Base-by-base conservation (phyloP, 352 stramenopile species). In the Phytophthora aleatoria region DNA sequence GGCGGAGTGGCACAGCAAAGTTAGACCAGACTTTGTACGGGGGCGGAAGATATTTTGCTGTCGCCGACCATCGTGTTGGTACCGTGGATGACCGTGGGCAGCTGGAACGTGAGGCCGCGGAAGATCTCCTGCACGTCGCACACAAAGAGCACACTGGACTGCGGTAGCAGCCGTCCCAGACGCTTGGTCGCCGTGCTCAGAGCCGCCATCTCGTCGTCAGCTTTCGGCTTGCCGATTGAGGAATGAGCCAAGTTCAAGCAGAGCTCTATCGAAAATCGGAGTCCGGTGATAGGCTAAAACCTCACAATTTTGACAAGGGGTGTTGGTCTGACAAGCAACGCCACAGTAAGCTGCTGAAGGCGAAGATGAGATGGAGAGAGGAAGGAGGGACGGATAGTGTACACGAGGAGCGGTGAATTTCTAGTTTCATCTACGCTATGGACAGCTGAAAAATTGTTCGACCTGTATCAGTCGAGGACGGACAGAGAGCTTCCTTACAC, bases 101-200 rank as follows among this genome's bases (percentile, higher is more conserved):
- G 83, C 64, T 98, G 85, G 73, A 92, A 94, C 59, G 98, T 99
- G 20, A 96, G 61, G 36, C 89, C 86, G 50, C 94, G 92, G 76
- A 99, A 99, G n/a, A 90, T 68, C 74, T 98, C 94, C 81, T 99
- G 97, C 28, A 99, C 90, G 64, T 99, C 97, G 66, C 97, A 99
- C 16, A 99, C 79, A 16, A 99, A 95, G 20, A 99, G 84, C 42
- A 91, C 72, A 57, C 77, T 93, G 26, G 86, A 91, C n/a, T 76
- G 50, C 45, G 86, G 83, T 59, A 82, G 64, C 7, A 95, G 64
- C 15, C 77, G 77, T 30, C 84, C 82, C 27, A 92, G 51, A 53
- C 67, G 71, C 54, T 71, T 77, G 30, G 57, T 50, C 30, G 59
- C 65, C 13, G 73, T 48, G 52, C 50, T 73, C 27, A 74, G 39